Base-by-base conservation (phyloP, 179 eudicot genomes). In the Sideroxylon spinosum region DNA sequence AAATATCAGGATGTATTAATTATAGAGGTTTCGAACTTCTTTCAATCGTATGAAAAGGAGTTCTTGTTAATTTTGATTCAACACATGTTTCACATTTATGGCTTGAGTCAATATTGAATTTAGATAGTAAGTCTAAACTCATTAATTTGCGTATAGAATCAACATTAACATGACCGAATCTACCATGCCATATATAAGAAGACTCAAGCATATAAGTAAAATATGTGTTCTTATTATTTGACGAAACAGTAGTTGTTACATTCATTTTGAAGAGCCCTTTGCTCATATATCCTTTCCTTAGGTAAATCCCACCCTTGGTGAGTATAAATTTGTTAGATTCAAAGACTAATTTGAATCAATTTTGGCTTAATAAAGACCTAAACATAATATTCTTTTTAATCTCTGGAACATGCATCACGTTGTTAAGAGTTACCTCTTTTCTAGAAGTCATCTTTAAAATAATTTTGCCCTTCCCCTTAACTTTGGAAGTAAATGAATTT, bases 161-260 rank as follows among this genome's bases (percentile, higher is more conserved):
- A 71, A 44, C 9, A 22, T 74, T 74, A 52, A 80, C 60, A 67
- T 71, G 62, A 29, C 37, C 61, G 16, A 70, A 20, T 50, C 75
- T 71, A 50, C 14, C 28, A 52, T 71, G 62, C 75, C 75, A 71
- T 49, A 53, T 6, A 71, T 50, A 49, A 2, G 75, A 25, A n/a
- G 75, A 71, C 20, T 71, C 32, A 71, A 71, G 59, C 29, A 71
- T 29, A 26, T 71, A 46, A 52, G 48, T 0, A 49, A 1, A 53
- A 20, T 0, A 49, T 44, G 17, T 49, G 7, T 6, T 71, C 6
- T 49, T 16, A 49, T 9, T 71, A 11, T 9, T 44, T 37, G 6
- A 14, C 50, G 48, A n/a, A 22, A 2, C 23, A 49, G 25, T 50
- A 49, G 10, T 16, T 0, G 7, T 9, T 14, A 50, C 12, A 19